Evolutionary conservation across 1,284 basidiomycete genomes (phyloP).

Genomic region (Cronartium ribicola): DNA sequence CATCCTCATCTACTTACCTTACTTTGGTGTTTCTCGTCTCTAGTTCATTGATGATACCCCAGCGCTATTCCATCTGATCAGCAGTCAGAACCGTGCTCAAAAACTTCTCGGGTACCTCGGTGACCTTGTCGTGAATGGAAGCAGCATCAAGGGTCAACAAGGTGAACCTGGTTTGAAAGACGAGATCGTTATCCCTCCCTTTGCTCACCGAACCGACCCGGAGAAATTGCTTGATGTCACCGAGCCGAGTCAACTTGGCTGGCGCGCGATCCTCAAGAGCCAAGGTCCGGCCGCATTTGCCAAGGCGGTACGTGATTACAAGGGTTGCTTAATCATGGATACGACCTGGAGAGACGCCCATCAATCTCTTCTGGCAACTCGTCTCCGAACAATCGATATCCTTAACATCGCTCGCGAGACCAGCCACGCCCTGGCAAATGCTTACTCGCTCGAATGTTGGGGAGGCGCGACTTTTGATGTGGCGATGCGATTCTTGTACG

Average conservation of each 20-base stretch:
- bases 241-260: slow-evolving; percentile 78
- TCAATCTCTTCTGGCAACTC: slow-evolving; percentile 93
- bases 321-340: slow-evolving; percentile 71
- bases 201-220: slow-evolving; percentile 73
- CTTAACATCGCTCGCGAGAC: slow-evolving; percentile 99
- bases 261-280: slow-evolving; percentile 98
- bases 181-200: slow-evolving; percentile 77
- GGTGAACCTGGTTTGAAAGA: slow-evolving; percentile 93
- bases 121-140: slow-evolving; percentile 96
- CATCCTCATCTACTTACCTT: slow-evolving; percentile 17
- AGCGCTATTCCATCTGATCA: slow-evolving; percentile 96
- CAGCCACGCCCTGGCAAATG: slow-evolving; percentile 86
- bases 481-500: slow-evolving; percentile 98
- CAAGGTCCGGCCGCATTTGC: slow-evolving; percentile 97
- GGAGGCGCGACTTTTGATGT: slow-evolving; percentile 99
- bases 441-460: slow-evolving; percentile 98
- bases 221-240: slow-evolving; percentile 70
- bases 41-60: slow-evolving; percentile 99
- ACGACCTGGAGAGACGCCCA: slow-evolving; percentile 99
- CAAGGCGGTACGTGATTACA: slow-evolving; percentile 93
- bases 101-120: slow-evolving; percentile 95
- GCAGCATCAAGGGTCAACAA: slow-evolving; percentile 77
- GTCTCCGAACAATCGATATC: slow-evolving; percentile 94
- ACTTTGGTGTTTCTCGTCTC: slow-evolving; percentile 16
- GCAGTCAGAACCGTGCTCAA: slow-evolving; percentile 96